Evolutionary conservation across 2,329 filamentous ascomycete genomes (phyloP).

Genomic region (Curvularia verruculosa): DNA sequence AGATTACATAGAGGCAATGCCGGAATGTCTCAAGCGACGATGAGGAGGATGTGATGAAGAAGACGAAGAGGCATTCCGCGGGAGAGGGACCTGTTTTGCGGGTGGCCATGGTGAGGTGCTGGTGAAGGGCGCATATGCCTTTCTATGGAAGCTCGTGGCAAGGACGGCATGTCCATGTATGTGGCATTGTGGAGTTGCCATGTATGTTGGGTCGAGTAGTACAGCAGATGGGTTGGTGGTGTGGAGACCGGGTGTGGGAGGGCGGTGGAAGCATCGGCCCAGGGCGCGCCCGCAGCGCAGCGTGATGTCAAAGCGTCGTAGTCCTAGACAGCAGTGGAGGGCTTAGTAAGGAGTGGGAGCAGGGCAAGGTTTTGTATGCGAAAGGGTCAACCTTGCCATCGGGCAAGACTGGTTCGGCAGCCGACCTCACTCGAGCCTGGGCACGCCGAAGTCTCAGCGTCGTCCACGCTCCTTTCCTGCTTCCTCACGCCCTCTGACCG

Average conservation of each 20-base stretch:
- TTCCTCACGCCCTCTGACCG: slow-evolving; percentile 28
- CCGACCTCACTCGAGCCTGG: slow-evolving; percentile 34
- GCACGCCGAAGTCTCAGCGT: slow-evolving; percentile 35
- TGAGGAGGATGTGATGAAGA: too few relatives aligned
- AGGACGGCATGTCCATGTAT: too few relatives aligned
- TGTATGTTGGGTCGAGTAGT: neutral
- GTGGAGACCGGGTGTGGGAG: neutral
- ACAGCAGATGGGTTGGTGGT: neutral
- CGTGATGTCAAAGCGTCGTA: slow-evolving; percentile 9
- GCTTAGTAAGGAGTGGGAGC: slow-evolving; percentile 19
- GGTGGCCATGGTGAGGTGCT: neutral
- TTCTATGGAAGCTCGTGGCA: too few relatives aligned
- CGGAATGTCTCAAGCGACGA: slow-evolving; percentile 3
- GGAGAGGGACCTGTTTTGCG: neutral
- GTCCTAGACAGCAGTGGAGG: slow-evolving; percentile 11
- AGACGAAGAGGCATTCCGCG: too few relatives aligned
- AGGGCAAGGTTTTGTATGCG: slow-evolving; percentile 21
- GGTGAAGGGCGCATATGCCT: neutral
- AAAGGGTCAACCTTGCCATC: slow-evolving; percentile 26
- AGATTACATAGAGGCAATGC: slow-evolving; percentile 21
- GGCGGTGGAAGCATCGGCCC: neutral
- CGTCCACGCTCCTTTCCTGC: slow-evolving; percentile 28
- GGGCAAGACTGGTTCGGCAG: slow-evolving; percentile 32
- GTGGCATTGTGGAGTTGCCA: too few relatives aligned
- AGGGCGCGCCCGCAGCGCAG: neutral